Percentiles rank a stretch among this genome's conserved stretches.
Evolutionary conservation across 129 eudicot genomes (phyloP).

Genomic region (Helichrysum umbraculigerum): DNA sequence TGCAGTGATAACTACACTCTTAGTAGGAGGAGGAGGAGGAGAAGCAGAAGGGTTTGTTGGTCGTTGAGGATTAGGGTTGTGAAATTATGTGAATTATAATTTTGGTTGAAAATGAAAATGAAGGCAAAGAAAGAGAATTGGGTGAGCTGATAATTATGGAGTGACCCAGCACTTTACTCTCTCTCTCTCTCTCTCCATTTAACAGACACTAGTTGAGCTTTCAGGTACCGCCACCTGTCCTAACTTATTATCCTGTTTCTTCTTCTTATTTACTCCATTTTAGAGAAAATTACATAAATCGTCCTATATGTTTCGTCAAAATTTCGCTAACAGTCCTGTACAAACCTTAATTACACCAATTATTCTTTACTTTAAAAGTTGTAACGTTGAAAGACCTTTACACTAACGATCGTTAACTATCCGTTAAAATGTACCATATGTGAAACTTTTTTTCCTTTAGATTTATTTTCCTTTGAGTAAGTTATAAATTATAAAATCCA

Average conservation of each 20-base stretch:
- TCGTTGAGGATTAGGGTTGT: constrained; percentile 30
- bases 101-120: constrained; percentile 21
- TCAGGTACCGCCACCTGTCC: constrained; percentile 34
- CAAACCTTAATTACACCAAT: too few relatives aligned
- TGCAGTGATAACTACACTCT: not conserved
- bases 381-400: too few relatives aligned
- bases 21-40: not conserved
- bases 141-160: constrained; percentile 39
- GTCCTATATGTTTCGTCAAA: too few relatives aligned
- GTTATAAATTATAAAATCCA: too few relatives aligned
- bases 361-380: too few relatives aligned
- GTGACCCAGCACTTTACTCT: constrained; percentile 33
- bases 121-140: not conserved
- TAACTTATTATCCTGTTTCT: constrained; percentile 37
- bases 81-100: constrained; percentile 30
- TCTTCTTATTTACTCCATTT: not conserved
- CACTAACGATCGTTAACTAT: too few relatives aligned
- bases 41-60: constrained; percentile 5
- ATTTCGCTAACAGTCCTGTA: too few relatives aligned
- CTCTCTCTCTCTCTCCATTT: not conserved
- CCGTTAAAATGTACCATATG: too few relatives aligned
- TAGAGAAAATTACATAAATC: not conserved
- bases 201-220: constrained; percentile 16
- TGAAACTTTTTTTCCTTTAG: too few relatives aligned
- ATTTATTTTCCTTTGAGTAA: too few relatives aligned